phyloP scores from a whole-genome alignment of 371 early-diverging fungal species.

The Mucor lusitanicus region DNA sequence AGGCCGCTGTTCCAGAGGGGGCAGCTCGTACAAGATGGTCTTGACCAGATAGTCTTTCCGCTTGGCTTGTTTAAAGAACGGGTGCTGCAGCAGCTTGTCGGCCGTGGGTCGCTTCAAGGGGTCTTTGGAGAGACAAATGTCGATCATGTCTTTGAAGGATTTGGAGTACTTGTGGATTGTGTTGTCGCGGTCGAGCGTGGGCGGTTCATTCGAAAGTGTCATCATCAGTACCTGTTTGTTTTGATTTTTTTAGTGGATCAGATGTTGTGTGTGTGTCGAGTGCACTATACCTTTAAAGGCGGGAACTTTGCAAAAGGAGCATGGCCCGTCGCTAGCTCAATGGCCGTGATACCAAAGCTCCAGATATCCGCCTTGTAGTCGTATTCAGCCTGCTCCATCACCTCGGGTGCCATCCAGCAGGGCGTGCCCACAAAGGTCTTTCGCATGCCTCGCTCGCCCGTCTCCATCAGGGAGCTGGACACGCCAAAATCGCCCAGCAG shows the following conservation, averaged over 20 bases:
- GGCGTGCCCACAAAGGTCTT: conserved; percentile 94
- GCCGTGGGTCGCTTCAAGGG: conserved; percentile 79
- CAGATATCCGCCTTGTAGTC: conserved; percentile 93
- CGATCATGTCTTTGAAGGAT: conserved; percentile 85
- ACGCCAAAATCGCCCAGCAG: conserved; percentile 93
- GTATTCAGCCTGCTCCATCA: conserved; percentile 80
- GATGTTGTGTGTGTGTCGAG: not conserved
- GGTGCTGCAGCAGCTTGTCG: conserved; percentile 74
- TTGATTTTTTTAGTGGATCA: not conserved
- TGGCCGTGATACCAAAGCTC: conserved; percentile 91
- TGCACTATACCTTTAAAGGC: conserved; percentile 73
- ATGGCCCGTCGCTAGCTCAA: conserved; percentile 90
- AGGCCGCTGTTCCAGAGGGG: conserved; percentile 69
- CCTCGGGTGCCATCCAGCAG: conserved; percentile 92
- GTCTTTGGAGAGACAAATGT: conserved; percentile 81
- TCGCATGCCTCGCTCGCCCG: conserved; percentile 72
- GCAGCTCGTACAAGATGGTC: conserved; percentile 63
- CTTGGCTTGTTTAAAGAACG: conserved; percentile 85
- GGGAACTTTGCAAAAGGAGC: conserved; percentile 93
- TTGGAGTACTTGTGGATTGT: conserved; percentile 77
- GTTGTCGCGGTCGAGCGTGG: conserved; percentile 79
- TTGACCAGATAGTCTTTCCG: conserved; percentile 69
- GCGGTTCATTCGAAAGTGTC: conserved; percentile 88
- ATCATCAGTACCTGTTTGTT: conserved; percentile 77
- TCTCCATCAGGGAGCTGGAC: conserved; percentile 76